Base-by-base conservation (phyloP, 495 filamentous ascomycete species). In the Penicillium verhagenii region DNA sequence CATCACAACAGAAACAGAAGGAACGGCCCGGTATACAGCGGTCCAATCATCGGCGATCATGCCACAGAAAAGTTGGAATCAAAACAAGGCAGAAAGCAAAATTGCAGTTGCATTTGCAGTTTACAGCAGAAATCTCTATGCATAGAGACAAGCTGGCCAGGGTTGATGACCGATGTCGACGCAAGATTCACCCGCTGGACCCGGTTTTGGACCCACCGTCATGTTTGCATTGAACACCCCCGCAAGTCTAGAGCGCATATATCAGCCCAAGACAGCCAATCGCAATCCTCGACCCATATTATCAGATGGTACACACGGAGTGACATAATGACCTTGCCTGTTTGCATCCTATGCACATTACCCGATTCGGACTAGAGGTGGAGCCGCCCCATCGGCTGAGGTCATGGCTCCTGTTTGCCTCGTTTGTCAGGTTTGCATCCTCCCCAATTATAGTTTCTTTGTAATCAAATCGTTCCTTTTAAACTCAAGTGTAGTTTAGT, bases 141-240 rank as follows among this genome's bases (percentile, higher is more conserved):
- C n/a, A n/a, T n/a, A n/a, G n/a, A n/a, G n/a, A 33, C 23, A 31
- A 47, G 52, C 46, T 23, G 7, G 8, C 28, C 25, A 35, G 28
- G 26, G 40, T 44, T 46, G 28, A 38, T 40, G 44, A 43, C 37
- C 26, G 46, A 47, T 28, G 14, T 29, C 47, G 31, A 40, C 31
- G 40, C 45, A 18, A 46, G 50, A 50, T 56, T 53, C 33, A 40
- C 26, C 25, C 29, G 37, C 16, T 20, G 20, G 58, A 59, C 54
- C 61, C 59, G 49, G 56, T 54, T 67, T 65, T 54, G 53, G n/a
- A 45, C 44, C 31, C 25, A n/a, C 16, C 29, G 47, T 50, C 50
- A 45, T 65, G 64, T 65, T 67, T 67, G 61, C 65, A 65, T 24
- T 25, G 44, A 16, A 35, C 54, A 52, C 58, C 65, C 33, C 62